phyloP scores from a whole-genome alignment of 75 land plant genomes.

The Picea sitchensis region DNA sequence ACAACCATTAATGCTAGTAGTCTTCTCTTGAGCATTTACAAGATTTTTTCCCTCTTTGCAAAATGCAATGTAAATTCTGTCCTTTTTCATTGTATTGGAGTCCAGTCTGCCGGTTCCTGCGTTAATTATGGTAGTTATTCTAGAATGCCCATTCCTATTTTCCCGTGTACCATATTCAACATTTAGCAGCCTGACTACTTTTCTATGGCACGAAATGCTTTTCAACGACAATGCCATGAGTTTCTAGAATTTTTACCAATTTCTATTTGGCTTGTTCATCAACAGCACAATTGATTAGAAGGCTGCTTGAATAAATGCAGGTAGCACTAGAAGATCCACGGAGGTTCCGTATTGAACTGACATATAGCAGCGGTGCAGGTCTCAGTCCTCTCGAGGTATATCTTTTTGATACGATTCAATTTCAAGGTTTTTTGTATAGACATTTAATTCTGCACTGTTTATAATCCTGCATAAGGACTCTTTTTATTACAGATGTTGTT shows the following conservation, averaged over 20 bases:
- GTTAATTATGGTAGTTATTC: neutral
- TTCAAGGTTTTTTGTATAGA: conserved; percentile 2
- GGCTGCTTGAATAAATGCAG: conserved; percentile 36
- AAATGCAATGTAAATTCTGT: neutral
- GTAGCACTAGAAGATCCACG: conserved; percentile 75
- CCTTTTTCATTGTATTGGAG: neutral
- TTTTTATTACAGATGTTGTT: neutral
- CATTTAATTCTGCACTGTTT: neutral
- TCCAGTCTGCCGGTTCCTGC: neutral
- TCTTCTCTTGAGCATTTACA: no score
- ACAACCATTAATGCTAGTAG: no score
- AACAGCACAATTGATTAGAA: neutral
- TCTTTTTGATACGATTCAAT: neutral
- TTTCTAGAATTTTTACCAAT: neutral
- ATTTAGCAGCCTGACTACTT: neutral
- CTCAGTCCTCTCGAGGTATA: conserved; percentile 87
- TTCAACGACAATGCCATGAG: neutral
- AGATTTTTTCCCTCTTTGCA: neutral
- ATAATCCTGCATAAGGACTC: neutral
- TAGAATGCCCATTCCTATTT: neutral
- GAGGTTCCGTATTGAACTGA: conserved; percentile 89
- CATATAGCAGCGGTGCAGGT: conserved; percentile 97
- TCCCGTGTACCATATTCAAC: neutral
- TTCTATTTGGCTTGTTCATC: neutral
- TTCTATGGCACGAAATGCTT: neutral